Percentiles rank a stretch among this genome's conserved stretches.
Conservation (phyloP, 2,329 filamentous ascomycete species). For the Neoascochyta sp. region DNA sequence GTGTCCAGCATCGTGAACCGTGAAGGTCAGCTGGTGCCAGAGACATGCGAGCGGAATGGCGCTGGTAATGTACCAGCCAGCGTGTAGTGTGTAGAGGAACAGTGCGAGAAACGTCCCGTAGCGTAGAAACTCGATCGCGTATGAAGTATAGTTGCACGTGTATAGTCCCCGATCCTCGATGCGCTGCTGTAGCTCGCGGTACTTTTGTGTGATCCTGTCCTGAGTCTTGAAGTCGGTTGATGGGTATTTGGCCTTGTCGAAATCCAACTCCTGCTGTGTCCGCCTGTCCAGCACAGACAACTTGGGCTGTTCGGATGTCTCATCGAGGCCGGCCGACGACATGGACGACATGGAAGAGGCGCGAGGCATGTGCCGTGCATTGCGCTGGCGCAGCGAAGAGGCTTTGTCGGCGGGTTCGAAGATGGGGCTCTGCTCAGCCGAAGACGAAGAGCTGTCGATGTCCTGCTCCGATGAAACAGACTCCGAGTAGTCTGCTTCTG, state of each 20-base stretch:
- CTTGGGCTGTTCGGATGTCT: slow-evolving; percentile 36
- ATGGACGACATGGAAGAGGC: slow-evolving; percentile 59
- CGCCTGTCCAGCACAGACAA: slow-evolving; percentile 66
- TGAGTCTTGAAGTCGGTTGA: slow-evolving; percentile 71
- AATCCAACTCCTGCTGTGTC: slow-evolving; percentile 69
- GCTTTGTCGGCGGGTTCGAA: slow-evolving; percentile 52
- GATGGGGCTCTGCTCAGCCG: slow-evolving; percentile 55
- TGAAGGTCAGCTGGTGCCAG: slow-evolving; percentile 95
- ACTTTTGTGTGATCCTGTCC: slow-evolving; percentile 71
- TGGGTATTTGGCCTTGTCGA: slow-evolving; percentile 79
- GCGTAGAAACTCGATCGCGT: slow-evolving; percentile 68
- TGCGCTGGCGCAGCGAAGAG: slow-evolving; percentile 36
- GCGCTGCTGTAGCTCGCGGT: slow-evolving; percentile 69
- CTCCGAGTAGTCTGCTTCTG: slow-evolving; percentile 34
- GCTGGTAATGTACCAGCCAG: slow-evolving; percentile 53
- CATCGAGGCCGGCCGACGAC: slow-evolving; percentile 49
- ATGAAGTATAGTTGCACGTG: slow-evolving; percentile 77
- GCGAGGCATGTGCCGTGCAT: slow-evolving; percentile 31
- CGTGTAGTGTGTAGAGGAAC: slow-evolving; percentile 50
- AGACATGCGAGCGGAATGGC: slow-evolving; percentile 73
- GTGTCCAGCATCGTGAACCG: slow-evolving; percentile 91
- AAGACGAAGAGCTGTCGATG: slow-evolving; percentile 43
- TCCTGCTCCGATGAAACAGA: slow-evolving; percentile 25
- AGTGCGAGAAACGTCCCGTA: slow-evolving; percentile 65
- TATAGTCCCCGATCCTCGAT: slow-evolving; percentile 75